These are phyloP conservation scores for Santalum album DNA, from an alignment of 164 flowering plant genomes.

Conservation along the genomic window DNA sequence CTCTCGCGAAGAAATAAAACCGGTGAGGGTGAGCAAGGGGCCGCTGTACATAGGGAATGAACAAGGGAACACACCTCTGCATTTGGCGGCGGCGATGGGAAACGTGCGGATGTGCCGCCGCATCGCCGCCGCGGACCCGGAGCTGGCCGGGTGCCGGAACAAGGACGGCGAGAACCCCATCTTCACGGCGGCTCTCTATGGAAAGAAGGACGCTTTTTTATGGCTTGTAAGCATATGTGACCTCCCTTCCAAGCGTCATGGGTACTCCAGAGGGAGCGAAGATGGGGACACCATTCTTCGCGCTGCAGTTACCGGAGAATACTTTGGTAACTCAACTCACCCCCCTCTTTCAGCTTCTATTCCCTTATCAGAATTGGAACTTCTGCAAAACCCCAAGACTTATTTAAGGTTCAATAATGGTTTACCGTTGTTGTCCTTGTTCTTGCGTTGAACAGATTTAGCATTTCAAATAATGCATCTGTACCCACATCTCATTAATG, in stretches of 20 bases:
- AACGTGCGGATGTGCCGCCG: constrained; percentile 9
- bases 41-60: not conserved
- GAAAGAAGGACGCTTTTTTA: constrained; percentile 10
- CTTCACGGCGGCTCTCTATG: constrained; percentile 16
- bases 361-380: too few species aligned
- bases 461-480: not conserved
- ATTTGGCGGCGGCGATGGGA: constrained; percentile 19
- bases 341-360: too few species aligned
- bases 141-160: not conserved
- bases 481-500: not conserved
- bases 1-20: too few species aligned
- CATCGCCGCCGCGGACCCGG: not conserved
- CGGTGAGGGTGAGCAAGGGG: not conserved
- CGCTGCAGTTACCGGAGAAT: constrained; percentile 12
- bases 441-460: not conserved
- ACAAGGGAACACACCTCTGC: constrained; percentile 18
- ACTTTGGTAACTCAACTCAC: constrained; percentile 12
- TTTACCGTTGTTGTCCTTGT: too few species aligned
- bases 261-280: not conserved
- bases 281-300: constrained; percentile 24
- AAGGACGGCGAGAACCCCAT: not conserved
- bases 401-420: too few species aligned
- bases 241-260: not conserved
- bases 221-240: not conserved
- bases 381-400: too few species aligned